Evolutionary conservation across 345 rosid species (phyloP), one percentile per base, ranked within the genome.

Genomic region (Crucihimalaya himalaica): DNA sequence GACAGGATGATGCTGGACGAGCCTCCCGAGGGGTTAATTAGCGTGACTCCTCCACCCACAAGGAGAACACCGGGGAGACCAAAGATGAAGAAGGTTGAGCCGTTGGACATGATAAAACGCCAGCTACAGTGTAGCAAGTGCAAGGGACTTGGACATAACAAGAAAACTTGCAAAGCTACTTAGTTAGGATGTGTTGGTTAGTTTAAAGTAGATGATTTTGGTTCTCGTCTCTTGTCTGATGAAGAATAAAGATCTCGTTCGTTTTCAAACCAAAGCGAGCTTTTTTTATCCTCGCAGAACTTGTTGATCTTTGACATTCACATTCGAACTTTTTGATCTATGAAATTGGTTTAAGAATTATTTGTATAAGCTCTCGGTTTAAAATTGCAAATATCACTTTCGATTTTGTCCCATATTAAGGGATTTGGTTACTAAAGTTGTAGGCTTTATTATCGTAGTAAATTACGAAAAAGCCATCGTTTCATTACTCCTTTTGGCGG

Each of bases 41-140:
- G 78, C 8, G 95, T 94, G 46, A 91, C 91, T 15, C 97, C 98
- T 18, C 97, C 97, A n/a, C 93, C 98, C 3, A 86, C 88, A 21
- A 82, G 86, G 71, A 86, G 96, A 42, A 86, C 91, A 13, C 91
- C 93, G 8, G 98, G 98, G 16, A 83, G 93, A 60, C 91, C 96
- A 5, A 91, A 89, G 85, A 77, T 72, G 79, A 89, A 89, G 82
- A 86, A 83, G 47, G 76, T 75, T 8, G 96, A 89, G 64, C 81
- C 87, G 8, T 46, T 82, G 5, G 98, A 88, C 42, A 77, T 89
- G 48, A 82, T 82, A 14, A 94, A 86, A 73, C 87, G 97, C 60
- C 94, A 89, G 81, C 92, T 91, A 21, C 98, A 94, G 60, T 94
- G 98, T 80, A 94, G 98, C 86, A 86, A 83, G 80, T 94, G 98